Base-by-base conservation (phyloP, 75 land plant species). In the Ceratopteris richardii region DNA sequence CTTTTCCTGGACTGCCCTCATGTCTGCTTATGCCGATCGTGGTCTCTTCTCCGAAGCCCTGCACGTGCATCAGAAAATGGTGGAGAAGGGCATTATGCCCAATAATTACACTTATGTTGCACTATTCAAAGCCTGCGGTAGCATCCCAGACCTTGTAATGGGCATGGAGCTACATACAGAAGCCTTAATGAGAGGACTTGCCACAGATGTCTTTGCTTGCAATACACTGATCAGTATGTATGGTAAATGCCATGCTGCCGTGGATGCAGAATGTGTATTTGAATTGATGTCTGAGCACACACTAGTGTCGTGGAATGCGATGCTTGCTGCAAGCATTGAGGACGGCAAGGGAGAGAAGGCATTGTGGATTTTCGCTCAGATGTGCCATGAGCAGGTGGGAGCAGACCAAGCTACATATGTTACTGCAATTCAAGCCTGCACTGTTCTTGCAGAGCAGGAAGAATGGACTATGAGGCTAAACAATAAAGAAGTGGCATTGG, bases 161-260 rank as follows among this genome's bases (percentile, higher is more conserved):
- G 69, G 54, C 21, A 22, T 14, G 40, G 19, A 44, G 41, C 47
- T 71, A 11, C 74, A 71, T 42, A 62, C 66, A 5, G 57, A 64
- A 33, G 58, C 63, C 18, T 22, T 53, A 19, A 65, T 64, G 29
- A 44, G 29, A 41, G 74, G 74, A 0, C 46, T 43, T 12, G 74
- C 63, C 51, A 31, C 58, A n/a, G 22, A 39, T 23, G 18, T 64
- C 2, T 31, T 64, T 16, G 67, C 69, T 7, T 31, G 20, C 53
- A 75, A 64, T 44, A 26, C 77, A 1, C 44, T 75, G 31, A 20
- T 69, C 41, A 54, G 50, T 2, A 64, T 69, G 77, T 75, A 69
- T 41, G 58, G 57, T 12, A 46, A 39, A 23, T 43, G 59, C 37
- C 63, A 47, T 22, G 20, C 37, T 0, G 29, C 64, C 13, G 31